Evolutionary conservation across 169 alveolate genomes (phyloP).

Genomic region (Eimeria tenella): DNA sequence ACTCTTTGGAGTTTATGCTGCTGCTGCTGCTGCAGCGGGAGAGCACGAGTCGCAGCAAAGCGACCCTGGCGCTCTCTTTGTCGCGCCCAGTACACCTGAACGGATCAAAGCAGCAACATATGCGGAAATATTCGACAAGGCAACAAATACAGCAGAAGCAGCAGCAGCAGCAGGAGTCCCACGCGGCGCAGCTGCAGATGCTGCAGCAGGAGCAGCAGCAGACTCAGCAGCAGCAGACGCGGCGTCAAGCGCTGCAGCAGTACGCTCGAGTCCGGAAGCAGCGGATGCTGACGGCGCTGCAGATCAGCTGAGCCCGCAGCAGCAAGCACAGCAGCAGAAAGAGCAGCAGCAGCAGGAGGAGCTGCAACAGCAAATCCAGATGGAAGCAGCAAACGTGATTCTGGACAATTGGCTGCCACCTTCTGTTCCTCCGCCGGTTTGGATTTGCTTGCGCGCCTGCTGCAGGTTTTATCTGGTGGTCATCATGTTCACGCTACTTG

Average conservation of each 20-base stretch:
- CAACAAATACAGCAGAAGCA: neutral
- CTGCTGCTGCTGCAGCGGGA: neutral
- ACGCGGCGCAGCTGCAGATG: neutral
- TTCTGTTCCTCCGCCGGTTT: neutral
- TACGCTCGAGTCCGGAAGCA: too few species aligned
- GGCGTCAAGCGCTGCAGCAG: neutral
- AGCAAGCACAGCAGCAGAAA: neutral
- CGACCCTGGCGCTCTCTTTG: neutral
- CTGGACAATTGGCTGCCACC: constrained; percentile 1
- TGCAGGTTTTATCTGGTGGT: neutral
- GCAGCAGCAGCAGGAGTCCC: constrained; percentile 3
- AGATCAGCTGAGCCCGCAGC: too few species aligned
- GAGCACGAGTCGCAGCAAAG: neutral
- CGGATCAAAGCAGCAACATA: neutral
- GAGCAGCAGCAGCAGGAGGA: neutral
- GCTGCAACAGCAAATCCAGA: neutral
- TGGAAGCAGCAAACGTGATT: neutral
- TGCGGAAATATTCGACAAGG: too few species aligned
- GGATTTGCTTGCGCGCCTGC: neutral
- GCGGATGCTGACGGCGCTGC: too few species aligned
- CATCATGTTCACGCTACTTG: neutral
- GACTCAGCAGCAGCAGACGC: neutral
- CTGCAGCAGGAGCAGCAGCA: neutral
- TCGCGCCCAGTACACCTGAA: neutral
- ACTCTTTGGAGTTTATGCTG: neutral